Evolutionary conservation across 2,329 filamentous ascomycete genomes (phyloP), one percentile per base, ranked within the genome.

Genomic region (Aspergillus pseudonomiae): DNA sequence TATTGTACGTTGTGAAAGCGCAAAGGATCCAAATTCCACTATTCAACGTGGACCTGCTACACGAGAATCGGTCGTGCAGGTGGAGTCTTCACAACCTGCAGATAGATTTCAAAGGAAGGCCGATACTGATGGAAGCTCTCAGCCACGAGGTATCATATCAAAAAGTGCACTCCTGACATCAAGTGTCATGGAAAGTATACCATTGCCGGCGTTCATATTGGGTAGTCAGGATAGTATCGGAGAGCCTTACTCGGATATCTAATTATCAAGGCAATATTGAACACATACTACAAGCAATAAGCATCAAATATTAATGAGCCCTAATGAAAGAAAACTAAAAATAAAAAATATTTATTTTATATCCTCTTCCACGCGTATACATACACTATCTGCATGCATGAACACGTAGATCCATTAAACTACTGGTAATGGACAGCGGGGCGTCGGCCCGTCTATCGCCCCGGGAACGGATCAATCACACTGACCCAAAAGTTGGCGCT

Each of bases 131-230:
- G 59, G 65, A 12, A 60, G 66, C 41, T 64, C 62, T 41, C 65
- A 63, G 24, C 62, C 65, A 32, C 69, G 64, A 34, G 68, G 65
- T 2, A 61, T 78, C 2, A 54, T 80, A 7, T 73, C 74, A 12
- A 68, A 70, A 4, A 78, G 75, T 55, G 76, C 80, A 48, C 70
- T 79, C 50, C 65, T 81, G 30, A 78, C 78, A 0, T 79, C 78
- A 2, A 80, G 77, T 62, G 71, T 81, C 21, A 79, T 81, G 78
- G 79, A 81, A 58, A 81, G 78, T 63, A 70, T 80, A 56, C 77
- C 79, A 7, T 60, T 78, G n/a, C 79, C 78, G 4, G 71, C 70
- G 5, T 74, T 77, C 21, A 78, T 77, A 73, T 71, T 74, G 67
- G 71, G 71, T 7, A 80, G 76, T 58, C 76, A 79, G 63, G 75